These are phyloP conservation scores for Cystobasidium slooffiae DNA, from an alignment of 1,284 basidiomycete genomes.

Conservation along the genomic window DNA sequence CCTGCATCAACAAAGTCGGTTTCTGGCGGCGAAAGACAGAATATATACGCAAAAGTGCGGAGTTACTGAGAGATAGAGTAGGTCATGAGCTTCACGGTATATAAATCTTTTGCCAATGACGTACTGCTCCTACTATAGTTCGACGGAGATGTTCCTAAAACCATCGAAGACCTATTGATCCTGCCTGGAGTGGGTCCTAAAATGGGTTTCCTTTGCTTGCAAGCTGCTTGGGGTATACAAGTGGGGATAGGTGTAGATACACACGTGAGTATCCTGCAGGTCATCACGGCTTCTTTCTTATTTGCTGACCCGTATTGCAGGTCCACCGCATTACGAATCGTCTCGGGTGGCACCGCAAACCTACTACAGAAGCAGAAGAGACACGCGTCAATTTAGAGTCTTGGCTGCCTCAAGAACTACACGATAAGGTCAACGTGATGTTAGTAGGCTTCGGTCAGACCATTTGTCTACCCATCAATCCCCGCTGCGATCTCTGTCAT, in stretches of 20 bases:
- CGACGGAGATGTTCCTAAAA: slow-evolving; percentile 79
- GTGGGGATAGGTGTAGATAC: slow-evolving; percentile 90
- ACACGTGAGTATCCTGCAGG: slow-evolving; percentile 36
- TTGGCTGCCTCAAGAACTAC: slow-evolving; percentile 81
- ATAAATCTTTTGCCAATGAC: no score
- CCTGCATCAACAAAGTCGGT: slow-evolving; percentile 58
- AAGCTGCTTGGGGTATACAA: slow-evolving; percentile 65
- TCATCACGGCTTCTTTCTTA: neutral
- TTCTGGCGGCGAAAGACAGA: slow-evolving; percentile 81
- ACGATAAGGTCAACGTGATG: slow-evolving; percentile 81
- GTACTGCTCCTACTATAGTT: slow-evolving; percentile 59
- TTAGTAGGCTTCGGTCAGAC: slow-evolving; percentile 93
- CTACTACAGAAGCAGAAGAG: slow-evolving; percentile 83
- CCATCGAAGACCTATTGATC: slow-evolving; percentile 79
- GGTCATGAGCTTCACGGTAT: neutral
- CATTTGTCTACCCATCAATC: slow-evolving; percentile 80
- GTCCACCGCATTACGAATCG: slow-evolving; percentile 94
- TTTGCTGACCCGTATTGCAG: slow-evolving; percentile 59
- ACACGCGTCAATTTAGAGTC: slow-evolving; percentile 85
- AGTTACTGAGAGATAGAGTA: slow-evolving; percentile 64
- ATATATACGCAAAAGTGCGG: slow-evolving; percentile 71
- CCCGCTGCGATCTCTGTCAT: slow-evolving; percentile 77
- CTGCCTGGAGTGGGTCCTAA: slow-evolving; percentile 88
- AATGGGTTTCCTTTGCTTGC: slow-evolving; percentile 74
- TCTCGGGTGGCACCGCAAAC: slow-evolving; percentile 83